A percentile compares a stretch with the other conserved stretches of the same genome.
These are phyloP conservation scores for Penicillium odoratum DNA, from an alignment of 495 filamentous ascomycete species.

Conservation along the genomic window DNA sequence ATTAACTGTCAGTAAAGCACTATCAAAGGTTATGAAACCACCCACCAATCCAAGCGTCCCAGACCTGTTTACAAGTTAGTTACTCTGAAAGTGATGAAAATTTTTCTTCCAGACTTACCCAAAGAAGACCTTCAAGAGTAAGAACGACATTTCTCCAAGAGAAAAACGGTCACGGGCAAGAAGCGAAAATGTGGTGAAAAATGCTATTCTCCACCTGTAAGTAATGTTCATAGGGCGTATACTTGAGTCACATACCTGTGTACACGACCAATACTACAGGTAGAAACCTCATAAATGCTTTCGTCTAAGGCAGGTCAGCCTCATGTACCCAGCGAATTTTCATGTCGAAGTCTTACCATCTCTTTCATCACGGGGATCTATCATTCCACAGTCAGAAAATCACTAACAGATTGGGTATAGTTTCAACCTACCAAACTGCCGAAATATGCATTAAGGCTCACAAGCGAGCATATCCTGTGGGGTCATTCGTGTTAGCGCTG, in stretches of 20 bases:
- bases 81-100: slow-evolving; percentile 28
- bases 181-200: slow-evolving; percentile 88
- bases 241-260: slow-evolving; percentile 48
- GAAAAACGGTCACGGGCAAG: slow-evolving; percentile 77
- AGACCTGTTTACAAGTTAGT: slow-evolving; percentile 53
- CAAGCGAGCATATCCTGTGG: slow-evolving; percentile 74
- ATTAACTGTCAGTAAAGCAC: slow-evolving; percentile 39
- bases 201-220: slow-evolving; percentile 56
- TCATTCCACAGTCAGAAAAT: slow-evolving; percentile 27
- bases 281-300: slow-evolving; percentile 89
- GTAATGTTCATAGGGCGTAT: slow-evolving; percentile 12
- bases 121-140: slow-evolving; percentile 80
- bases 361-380: slow-evolving; percentile 84
- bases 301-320: slow-evolving; percentile 57
- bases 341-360: slow-evolving; percentile 54
- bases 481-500: slow-evolving; percentile 19
- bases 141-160: slow-evolving; percentile 78
- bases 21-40: slow-evolving; percentile 25
- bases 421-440: slow-evolving; percentile 62
- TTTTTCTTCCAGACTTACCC: slow-evolving; percentile 52
- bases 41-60: slow-evolving; percentile 79
- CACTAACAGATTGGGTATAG: slow-evolving; percentile 7
- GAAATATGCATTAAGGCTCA: slow-evolving; percentile 90
- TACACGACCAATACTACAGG: slow-evolving; percentile 85
- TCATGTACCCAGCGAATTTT: slow-evolving; percentile 20